Evolutionary conservation across 352 stramenopile genomes (phyloP).

Genomic region (Pythium phragmitis): DNA sequence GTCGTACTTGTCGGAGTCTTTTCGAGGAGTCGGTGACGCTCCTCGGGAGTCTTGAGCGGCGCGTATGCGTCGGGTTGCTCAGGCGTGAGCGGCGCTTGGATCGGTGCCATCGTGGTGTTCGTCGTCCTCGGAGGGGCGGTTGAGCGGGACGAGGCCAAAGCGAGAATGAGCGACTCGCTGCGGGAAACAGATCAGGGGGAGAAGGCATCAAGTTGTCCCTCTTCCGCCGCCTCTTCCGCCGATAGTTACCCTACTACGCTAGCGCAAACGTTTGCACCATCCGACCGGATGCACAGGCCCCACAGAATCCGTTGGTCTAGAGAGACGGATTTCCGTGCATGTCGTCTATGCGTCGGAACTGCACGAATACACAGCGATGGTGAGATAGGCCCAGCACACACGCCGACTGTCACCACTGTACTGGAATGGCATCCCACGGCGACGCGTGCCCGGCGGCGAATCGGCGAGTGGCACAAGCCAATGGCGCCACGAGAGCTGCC

Average conservation of each 20-base stretch:
- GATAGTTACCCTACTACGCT: background rate
- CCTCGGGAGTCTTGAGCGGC: slow-evolving; percentile 17
- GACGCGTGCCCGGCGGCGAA: slow-evolving; percentile 15
- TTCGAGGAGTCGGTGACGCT: background rate
- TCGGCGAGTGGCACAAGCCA: background rate
- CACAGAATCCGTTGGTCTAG: slow-evolving; percentile 11
- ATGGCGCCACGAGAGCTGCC: background rate
- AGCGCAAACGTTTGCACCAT: slow-evolving; percentile 6
- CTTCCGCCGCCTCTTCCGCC: background rate
- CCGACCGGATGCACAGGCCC: background rate
- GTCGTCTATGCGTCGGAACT: no score
- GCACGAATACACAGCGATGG: background rate
- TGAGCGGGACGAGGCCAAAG: background rate
- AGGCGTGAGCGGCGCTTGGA: slow-evolving; percentile 14
- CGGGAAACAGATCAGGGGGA: background rate
- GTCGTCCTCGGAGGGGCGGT: background rate
- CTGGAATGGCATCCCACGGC: background rate
- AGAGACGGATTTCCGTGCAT: background rate
- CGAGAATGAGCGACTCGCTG: slow-evolving; percentile 9
- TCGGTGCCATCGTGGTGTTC: slow-evolving; percentile 5
- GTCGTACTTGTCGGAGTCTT: background rate
- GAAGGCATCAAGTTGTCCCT: background rate
- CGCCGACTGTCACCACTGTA: slow-evolving; percentile 2
- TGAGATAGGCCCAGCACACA: background rate
- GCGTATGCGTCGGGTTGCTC: slow-evolving; percentile 11